Percentiles rank a stretch among this genome's conserved stretches.
Evolutionary conservation across 164 flowering plant genomes (phyloP).

Genomic region (Aristolochia fimbriata): DNA sequence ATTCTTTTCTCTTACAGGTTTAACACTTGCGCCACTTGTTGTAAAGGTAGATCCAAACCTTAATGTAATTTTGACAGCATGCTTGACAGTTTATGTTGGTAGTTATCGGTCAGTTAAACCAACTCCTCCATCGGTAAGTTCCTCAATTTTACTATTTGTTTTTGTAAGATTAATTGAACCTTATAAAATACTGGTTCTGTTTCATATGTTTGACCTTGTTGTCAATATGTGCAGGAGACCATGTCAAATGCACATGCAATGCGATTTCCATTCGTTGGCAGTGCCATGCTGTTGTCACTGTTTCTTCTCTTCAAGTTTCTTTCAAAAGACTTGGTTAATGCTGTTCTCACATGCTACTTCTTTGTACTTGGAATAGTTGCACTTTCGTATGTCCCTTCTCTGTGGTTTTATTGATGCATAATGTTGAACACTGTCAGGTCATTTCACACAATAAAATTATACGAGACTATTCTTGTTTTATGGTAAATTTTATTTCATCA

Average conservation of each 20-base stretch:
- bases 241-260: constrained; percentile 98
- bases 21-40: constrained; percentile 81
- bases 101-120: constrained; percentile 93
- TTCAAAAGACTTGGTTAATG: constrained; percentile 94
- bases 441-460: too few species aligned
- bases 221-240: constrained; percentile 60
- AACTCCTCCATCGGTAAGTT: constrained; percentile 87
- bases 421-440: not conserved
- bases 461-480: too few species aligned
- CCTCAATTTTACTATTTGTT: not conserved
- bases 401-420: not conserved
- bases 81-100: constrained; percentile 84
- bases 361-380: constrained; percentile 91
- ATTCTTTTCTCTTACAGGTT: constrained; percentile 35
- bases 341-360: constrained; percentile 87
- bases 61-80: constrained; percentile 91
- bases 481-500: too few species aligned
- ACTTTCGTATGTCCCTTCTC: constrained; percentile 67
- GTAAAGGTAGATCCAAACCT: constrained; percentile 81
- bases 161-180: not conserved
- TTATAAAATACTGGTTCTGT: not conserved
- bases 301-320: constrained; percentile 93
- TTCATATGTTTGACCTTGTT: not conserved
- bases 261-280: constrained; percentile 95
- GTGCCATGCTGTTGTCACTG: constrained; percentile 87